Conservation (phyloP, 768 basidiomycete species). For the Leccinellum rugosiceps region DNA sequence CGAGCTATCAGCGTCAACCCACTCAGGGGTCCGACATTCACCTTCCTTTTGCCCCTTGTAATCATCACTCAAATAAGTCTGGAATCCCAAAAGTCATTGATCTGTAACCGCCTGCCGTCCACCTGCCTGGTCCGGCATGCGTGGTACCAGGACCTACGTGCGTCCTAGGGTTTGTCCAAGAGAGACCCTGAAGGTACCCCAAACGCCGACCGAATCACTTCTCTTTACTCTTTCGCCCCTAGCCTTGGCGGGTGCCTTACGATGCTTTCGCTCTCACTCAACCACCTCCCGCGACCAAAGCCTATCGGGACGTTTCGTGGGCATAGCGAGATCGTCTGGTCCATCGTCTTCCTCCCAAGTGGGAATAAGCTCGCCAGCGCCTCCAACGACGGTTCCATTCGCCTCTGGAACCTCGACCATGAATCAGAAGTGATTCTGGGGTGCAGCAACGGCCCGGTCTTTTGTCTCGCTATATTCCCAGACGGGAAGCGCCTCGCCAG, state of each 20-base stretch:
- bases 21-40: slow-evolving; percentile 30
- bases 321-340: slow-evolving; percentile 30
- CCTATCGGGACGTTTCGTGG: slow-evolving; percentile 22
- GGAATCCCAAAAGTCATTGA: slow-evolving; percentile 31
- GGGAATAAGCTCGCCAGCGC: slow-evolving; percentile 25
- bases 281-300: slow-evolving; percentile 25
- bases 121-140: slow-evolving; percentile 31
- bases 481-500: slow-evolving; percentile 27
- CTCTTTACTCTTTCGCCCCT: slow-evolving; percentile 23
- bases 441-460: slow-evolving; percentile 20
- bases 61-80: slow-evolving; percentile 30
- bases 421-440: slow-evolving; percentile 25
- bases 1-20: slow-evolving; percentile 26
- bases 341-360: slow-evolving; percentile 26
- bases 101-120: slow-evolving; percentile 31
- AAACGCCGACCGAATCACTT: slow-evolving; percentile 21
- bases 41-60: slow-evolving; percentile 16
- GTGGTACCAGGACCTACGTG: slow-evolving; percentile 28
- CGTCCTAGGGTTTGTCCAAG: slow-evolving; percentile 30
- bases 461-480: slow-evolving; percentile 26
- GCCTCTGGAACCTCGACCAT: slow-evolving; percentile 28
- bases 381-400: slow-evolving; percentile 30
- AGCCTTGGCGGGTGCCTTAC: slow-evolving; percentile 19
- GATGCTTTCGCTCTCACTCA: slow-evolving; percentile 32
- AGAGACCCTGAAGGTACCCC: slow-evolving; percentile 21